Conservation (phyloP, 495 filamentous ascomycete genomes). For the Annulohypoxylon nitens region DNA sequence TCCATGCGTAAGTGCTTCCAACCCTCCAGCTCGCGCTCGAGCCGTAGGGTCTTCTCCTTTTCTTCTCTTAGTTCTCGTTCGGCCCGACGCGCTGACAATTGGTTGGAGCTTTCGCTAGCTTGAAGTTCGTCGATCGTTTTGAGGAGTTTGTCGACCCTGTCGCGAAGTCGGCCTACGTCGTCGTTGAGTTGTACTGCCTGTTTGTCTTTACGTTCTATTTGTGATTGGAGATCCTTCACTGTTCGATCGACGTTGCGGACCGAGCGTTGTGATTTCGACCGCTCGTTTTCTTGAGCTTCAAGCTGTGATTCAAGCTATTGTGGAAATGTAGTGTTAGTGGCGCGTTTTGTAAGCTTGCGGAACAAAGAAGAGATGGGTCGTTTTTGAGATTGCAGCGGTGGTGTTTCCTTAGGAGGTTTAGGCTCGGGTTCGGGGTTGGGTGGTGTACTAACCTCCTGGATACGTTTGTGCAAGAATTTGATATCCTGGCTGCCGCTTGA, state of each 20-base stretch:
- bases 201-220: slow-evolving; percentile 94
- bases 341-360: slow-evolving; percentile 44
- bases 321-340: slow-evolving; percentile 45
- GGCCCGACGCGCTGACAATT: slow-evolving; percentile 82
- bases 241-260: slow-evolving; percentile 94
- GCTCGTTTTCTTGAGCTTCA: slow-evolving; percentile 83
- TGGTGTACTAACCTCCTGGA: slow-evolving; percentile 84
- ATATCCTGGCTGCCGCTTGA: slow-evolving; percentile 94
- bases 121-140: slow-evolving; percentile 94
- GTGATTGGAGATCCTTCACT: slow-evolving; percentile 91
- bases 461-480: slow-evolving; percentile 91
- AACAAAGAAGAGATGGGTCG: slow-evolving; percentile 38
- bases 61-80: slow-evolving; percentile 94
- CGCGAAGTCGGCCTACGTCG: slow-evolving; percentile 83
- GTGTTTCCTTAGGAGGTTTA: slow-evolving; percentile 21
- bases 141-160: slow-evolving; percentile 90
- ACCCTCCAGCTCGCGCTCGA: slow-evolving; percentile 90
- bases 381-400: slow-evolving; percentile 24
- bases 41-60: slow-evolving; percentile 80
- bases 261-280: slow-evolving; percentile 82
- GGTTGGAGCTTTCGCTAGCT: slow-evolving; percentile 80
- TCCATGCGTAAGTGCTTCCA: slow-evolving; percentile 83
- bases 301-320: slow-evolving; percentile 89
- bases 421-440: slow-evolving; percentile 27
- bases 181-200: slow-evolving; percentile 81